Evolutionary conservation across 768 basidiomycete species (phyloP).

Genomic region (Hericium rajendrae): DNA sequence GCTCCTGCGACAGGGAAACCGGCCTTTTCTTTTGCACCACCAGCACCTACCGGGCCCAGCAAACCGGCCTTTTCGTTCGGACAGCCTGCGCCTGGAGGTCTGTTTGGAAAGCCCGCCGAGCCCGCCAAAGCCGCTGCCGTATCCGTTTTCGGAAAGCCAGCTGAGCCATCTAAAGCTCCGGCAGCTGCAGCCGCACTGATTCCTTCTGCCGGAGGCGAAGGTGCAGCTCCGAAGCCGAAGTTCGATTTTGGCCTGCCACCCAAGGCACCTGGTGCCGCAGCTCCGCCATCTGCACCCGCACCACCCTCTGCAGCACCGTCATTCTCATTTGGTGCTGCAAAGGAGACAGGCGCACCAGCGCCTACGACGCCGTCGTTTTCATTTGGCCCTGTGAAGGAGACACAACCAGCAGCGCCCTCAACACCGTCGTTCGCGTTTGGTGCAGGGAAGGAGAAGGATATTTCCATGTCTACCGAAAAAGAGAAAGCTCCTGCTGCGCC

Average conservation of each 20-base stretch:
- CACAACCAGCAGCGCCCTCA: neutral
- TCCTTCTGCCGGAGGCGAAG: conserved; percentile 1
- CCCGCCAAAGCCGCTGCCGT: neutral
- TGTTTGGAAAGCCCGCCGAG: neutral
- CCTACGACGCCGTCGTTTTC: conserved; percentile 5
- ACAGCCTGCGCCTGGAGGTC: neutral
- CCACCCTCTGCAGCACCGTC: conserved; percentile 2
- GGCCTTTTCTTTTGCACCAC: no score
- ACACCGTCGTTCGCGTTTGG: conserved; percentile 13
- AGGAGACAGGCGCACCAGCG: neutral
- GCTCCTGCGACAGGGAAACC: neutral
- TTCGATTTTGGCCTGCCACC: conserved; percentile 15
- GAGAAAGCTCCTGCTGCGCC: conserved; percentile 2
- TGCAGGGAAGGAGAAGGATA: neutral
- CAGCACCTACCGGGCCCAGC: no score
- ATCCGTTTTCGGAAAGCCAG: neutral
- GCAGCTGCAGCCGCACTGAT: conserved; percentile 1
- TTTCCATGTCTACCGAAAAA: neutral
- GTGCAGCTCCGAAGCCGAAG: conserved; percentile 8
- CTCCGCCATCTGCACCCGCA: neutral
- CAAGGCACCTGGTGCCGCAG: conserved; percentile 1
- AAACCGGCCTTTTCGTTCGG: no score
- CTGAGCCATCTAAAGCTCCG: neutral
- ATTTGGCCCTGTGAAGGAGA: conserved; percentile 5
- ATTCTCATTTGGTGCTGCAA: conserved; percentile 9